A percentile compares a stretch with the other conserved stretches of the same genome.
phyloP scores from a whole-genome alignment of 2,329 filamentous ascomycete genomes.

The Pestalotiopsis sp. region DNA sequence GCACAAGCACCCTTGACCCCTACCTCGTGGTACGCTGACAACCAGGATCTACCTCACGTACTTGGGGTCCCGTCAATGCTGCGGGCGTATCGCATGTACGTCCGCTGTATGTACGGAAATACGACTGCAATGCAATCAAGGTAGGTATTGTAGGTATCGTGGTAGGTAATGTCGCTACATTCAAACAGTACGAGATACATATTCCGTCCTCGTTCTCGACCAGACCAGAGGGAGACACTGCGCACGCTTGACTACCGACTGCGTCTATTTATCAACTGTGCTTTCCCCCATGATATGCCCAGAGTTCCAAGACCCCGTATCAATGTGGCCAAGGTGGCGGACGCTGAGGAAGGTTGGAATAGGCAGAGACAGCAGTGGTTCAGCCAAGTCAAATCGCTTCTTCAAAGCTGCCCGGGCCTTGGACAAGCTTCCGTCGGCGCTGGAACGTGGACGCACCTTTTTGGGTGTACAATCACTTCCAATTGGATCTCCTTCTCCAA shows the following conservation, averaged over 20 bases:
- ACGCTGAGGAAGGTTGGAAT: background rate
- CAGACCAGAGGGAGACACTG: background rate
- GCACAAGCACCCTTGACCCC: background rate
- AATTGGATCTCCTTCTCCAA: too few relatives aligned
- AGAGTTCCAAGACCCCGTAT: background rate
- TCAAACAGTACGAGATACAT: background rate
- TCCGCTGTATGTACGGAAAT: background rate
- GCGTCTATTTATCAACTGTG: background rate
- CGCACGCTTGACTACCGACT: background rate
- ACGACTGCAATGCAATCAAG: background rate
- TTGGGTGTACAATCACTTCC: background rate
- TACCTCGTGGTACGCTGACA: background rate
- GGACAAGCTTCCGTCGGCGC: background rate
- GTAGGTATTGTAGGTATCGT: too few relatives aligned
- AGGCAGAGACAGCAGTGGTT: background rate
- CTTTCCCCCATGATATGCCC: background rate
- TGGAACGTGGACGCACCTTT: background rate
- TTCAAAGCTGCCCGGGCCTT: background rate
- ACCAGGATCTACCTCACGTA: background rate
- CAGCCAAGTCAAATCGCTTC: background rate
- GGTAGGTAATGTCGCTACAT: too few relatives aligned
- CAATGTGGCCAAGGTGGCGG: background rate
- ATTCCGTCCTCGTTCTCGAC: too few relatives aligned
- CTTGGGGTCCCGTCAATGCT: background rate
- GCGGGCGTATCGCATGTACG: background rate